These are phyloP conservation scores for Sabuloglossum arenarium DNA, from an alignment of 495 filamentous ascomycete species.

Conservation along the genomic window DNA sequence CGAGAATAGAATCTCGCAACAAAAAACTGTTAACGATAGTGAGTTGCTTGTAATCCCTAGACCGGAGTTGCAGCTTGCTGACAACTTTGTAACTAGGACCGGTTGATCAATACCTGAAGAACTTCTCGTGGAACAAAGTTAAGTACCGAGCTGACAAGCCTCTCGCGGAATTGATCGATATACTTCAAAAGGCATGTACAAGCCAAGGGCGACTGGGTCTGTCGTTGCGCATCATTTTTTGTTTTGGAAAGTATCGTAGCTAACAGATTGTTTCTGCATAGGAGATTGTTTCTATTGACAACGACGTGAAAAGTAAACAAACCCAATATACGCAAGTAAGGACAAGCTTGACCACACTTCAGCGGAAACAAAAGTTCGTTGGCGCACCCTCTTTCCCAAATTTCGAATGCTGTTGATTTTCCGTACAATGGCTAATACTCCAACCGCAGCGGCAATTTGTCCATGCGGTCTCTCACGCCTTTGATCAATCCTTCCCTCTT, in stretches of 20 bases:
- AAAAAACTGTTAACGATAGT: constrained; percentile 96
- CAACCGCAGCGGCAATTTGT: constrained; percentile 59
- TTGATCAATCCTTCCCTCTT: constrained; percentile 61
- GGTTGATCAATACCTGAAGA: constrained; percentile 74
- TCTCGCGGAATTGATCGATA: constrained; percentile 63
- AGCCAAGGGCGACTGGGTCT: neutral
- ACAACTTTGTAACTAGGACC: constrained; percentile 36
- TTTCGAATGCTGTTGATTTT: neutral
- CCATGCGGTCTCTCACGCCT: constrained; percentile 77
- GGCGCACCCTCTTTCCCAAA: constrained; percentile 22
- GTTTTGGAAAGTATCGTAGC: neutral
- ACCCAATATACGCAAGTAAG: constrained; percentile 81
- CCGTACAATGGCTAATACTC: neutral
- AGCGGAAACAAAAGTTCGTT: constrained; percentile 66
- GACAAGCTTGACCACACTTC: constrained; percentile 52
- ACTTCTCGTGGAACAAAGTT: constrained; percentile 89
- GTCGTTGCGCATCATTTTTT: neutral
- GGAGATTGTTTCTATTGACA: constrained; percentile 77
- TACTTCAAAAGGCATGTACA: constrained; percentile 52
- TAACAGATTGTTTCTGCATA: constrained; percentile 14
- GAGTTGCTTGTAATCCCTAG: constrained; percentile 14
- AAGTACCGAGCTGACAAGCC: constrained; percentile 87
- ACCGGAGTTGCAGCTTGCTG: neutral
- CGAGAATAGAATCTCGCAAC: constrained; percentile 58
- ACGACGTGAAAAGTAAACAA: constrained; percentile 83